Base-by-base conservation (phyloP, 78 protist species). In the Chrysochromulina parva region DNA sequence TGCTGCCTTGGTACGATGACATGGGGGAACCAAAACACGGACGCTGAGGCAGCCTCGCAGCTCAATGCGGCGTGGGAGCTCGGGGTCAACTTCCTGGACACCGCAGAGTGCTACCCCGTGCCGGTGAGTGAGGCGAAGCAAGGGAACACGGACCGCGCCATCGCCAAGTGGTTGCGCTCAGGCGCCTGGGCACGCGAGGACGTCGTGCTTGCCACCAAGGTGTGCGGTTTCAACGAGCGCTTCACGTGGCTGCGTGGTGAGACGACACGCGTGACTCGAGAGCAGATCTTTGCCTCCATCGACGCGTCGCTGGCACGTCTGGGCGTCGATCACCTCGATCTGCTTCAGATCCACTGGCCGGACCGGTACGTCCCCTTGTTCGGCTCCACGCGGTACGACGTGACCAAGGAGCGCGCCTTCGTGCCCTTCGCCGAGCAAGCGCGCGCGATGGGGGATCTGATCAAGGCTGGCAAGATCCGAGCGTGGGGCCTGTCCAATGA, bases 301-400 rank as follows among this genome's bases (percentile, higher is more conserved):
- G 91, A 93, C 60, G 95, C 91, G 2, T 86, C 91, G 1, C 88
- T 93, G 53, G 5, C 13, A 71, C 89, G 95, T 2, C 85, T 93
- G 38, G 62, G 58, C 38, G 78, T 88, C 14, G 85, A 66, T 4
- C 80, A 93, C 91, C 66, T 93, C 80, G 95, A 93, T 88, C 28
- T 93, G 84, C 73, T 71, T 50, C 95, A 94, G 92, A 10, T 94
- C 55, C 95, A 93, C 93, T 88, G 95, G 93, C 90, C 90, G 17
- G 90, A 66, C 6, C 82, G 92, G 48, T 82, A 78, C 88, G 94
- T 65, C 5, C 89, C 91, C 47, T 1, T 92, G 28, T 80, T 62
- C 20, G 94, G 94, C 55, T n/a, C 80, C 14, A n/a, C 50, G 50
- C 48, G 22, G 65, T 74, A 74, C 76, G 87, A 74, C 47, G 19